phyloP scores from a whole-genome alignment of 331 rosid species.

The Quercus lobata region DNA sequence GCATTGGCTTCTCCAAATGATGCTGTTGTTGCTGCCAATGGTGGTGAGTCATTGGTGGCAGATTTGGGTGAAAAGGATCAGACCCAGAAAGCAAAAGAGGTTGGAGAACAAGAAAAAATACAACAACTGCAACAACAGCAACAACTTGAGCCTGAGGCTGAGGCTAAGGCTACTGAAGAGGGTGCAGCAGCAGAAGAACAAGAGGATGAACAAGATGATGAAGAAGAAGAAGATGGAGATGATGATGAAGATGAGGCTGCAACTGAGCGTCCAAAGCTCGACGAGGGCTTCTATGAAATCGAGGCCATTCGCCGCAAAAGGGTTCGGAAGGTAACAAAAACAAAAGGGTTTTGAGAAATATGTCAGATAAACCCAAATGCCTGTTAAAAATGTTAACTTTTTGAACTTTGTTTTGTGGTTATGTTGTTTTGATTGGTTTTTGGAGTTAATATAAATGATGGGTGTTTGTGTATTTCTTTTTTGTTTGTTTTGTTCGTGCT shows the following conservation, averaged over 20 bases:
- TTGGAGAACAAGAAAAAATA: slow-evolving; percentile 21
- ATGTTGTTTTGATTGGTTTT: not conserved
- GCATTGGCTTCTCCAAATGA: slow-evolving; percentile 16
- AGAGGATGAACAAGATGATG: slow-evolving; percentile 28
- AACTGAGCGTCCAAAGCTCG: slow-evolving; percentile 42
- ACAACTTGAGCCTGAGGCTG: slow-evolving; percentile 9
- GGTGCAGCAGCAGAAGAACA: slow-evolving; percentile 21
- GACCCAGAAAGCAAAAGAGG: slow-evolving; percentile 8
- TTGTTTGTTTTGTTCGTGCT: not conserved
- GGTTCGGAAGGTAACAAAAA: slow-evolving; percentile 59
- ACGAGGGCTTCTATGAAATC: slow-evolving; percentile 70
- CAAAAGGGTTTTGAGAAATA: not conserved
- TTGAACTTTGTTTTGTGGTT: not conserved
- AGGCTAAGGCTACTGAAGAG: slow-evolving; percentile 16
- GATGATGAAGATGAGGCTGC: slow-evolving; percentile 3
- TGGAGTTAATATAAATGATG: not conserved
- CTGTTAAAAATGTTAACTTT: not conserved
- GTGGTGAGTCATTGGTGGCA: not conserved
- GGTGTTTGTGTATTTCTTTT: not conserved
- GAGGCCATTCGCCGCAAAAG: slow-evolving; percentile 83
- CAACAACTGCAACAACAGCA: no score
- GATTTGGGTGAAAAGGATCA: slow-evolving; percentile 17
- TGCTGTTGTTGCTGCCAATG: not conserved
- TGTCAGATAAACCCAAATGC: not conserved
- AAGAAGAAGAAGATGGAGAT: slow-evolving; percentile 11